Evolutionary conservation across 2,329 filamentous ascomycete genomes (phyloP).

Genomic region (Monosporascus cannonballus): DNA sequence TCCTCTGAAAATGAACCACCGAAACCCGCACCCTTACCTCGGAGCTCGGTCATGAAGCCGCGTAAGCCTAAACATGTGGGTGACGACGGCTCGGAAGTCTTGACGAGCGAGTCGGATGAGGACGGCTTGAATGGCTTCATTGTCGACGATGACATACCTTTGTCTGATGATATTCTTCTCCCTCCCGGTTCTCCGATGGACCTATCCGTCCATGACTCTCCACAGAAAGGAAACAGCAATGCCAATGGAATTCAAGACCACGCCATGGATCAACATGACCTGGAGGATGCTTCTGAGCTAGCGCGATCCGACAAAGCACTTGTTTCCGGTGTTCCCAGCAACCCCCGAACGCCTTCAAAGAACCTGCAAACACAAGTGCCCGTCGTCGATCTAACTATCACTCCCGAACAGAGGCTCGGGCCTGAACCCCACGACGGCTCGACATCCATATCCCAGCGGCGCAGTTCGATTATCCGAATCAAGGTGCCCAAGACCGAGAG

Average conservation of each 20-base stretch:
- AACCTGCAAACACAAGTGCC: not conserved
- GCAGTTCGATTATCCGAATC: not conserved
- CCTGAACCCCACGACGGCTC: not conserved
- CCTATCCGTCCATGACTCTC: not conserved
- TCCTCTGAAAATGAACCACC: constrained; percentile 34
- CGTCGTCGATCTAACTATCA: not conserved
- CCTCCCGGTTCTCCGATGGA: constrained; percentile 1
- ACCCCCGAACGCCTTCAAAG: not conserved
- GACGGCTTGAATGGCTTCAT: constrained; percentile 42
- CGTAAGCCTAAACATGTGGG: constrained; percentile 8
- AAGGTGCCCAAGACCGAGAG: not conserved
- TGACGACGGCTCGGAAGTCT: constrained; percentile 40
- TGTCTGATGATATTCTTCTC: not conserved
- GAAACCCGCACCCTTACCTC: constrained; percentile 23
- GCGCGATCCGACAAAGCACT: not conserved
- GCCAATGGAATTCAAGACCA: not conserved
- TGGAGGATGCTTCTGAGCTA: not conserved
- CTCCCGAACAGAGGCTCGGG: not conserved
- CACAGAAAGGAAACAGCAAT: not conserved
- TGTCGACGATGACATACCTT: constrained; percentile 29
- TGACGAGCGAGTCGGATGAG: constrained; percentile 46
- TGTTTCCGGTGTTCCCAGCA: not conserved
- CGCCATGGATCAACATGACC: not conserved
- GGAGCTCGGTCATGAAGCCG: constrained; percentile 10
- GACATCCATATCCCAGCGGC: not conserved